Base-by-base conservation (phyloP, 2,329 filamentous ascomycete species). In the Phialophora verrucosa region DNA sequence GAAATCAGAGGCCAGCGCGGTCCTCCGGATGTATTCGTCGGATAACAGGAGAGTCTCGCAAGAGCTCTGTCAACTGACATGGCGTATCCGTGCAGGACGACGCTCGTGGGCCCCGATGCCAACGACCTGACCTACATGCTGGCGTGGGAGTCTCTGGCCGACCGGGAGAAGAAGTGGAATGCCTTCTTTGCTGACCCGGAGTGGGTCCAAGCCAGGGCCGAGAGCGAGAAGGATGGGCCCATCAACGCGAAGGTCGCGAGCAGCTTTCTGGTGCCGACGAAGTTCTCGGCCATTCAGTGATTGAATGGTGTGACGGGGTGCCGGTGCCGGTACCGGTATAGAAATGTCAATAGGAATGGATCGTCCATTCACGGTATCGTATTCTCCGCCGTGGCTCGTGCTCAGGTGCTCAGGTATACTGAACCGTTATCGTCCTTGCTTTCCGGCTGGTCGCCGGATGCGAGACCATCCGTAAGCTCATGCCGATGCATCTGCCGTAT, bases 91-190 rank as follows among this genome's bases (percentile, higher is more conserved):
- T 97, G 97, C 76, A 93, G 90, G 72, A 93, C 98, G 87, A 90
- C 92, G 67, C 84, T 97, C 4, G 93, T 98, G 71, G 93, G 93
- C 50, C 97, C 97, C 79, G 91, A 90, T 72, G 86, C 89, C 54
- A 89, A 91, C 23, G 87, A 86, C 50, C 82, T 97, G 73, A 91
- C 95, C 74, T 87, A 95, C 23, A 78, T 96, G 42, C 86, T 89
- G 10, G 91, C 91, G 2, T 64, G 62, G 62, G 62, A 64, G 20
- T 64, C 62, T n/a, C 44, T 64, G 23, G 62, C 62, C n/a, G 62
- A 64, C 12, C 62, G 62, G 12, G 62, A 64, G 47, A 56, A 64
- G 47, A 64, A 64, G 32, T 64, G 62, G 62, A 60, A 64, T 29
- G 62, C 62, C 23, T 64, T 64, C 35, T 59, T 59, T 31, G 29